Conservation (phyloP, 805 yeast species). For the Candida caryicola region DNA sequence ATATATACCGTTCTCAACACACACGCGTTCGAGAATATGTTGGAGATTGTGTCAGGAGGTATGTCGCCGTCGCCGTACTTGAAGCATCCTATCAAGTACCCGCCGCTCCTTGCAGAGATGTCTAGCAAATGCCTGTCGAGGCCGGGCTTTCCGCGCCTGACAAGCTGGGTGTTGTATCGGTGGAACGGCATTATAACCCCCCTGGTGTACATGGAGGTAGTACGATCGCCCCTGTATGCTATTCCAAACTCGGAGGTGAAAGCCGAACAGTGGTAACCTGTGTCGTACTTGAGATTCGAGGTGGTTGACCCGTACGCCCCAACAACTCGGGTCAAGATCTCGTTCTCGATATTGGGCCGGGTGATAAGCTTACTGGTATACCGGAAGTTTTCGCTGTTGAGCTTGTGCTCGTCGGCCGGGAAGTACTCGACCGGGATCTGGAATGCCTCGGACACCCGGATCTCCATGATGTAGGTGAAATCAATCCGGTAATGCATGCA, state of each 20-base stretch:
- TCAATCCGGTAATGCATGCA: conserved; percentile 33
- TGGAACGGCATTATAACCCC: conserved; percentile 57
- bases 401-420: conserved; percentile 40
- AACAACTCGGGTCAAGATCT: conserved; percentile 42
- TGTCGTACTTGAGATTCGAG: conserved; percentile 29
- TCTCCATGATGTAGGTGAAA: conserved; percentile 50
- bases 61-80: conserved; percentile 21
- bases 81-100: conserved; percentile 50
- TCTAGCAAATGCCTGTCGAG: conserved; percentile 25
- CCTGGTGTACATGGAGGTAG: conserved; percentile 34
- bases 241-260: conserved; percentile 55
- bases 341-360: conserved; percentile 19
- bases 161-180: conserved; percentile 42
- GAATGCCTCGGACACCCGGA: conserved; percentile 47
- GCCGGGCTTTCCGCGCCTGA: conserved; percentile 25
- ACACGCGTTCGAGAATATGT: conserved; percentile 45
- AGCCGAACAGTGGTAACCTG: conserved; percentile 40
- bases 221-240: conserved; percentile 32
- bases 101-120: conserved; percentile 49
- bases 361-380: conserved; percentile 36
- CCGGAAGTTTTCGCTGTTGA: conserved; percentile 45
- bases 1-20: conserved; percentile 49
- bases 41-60: conserved; percentile 39
- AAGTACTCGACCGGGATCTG: conserved; percentile 40
- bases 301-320: conserved; percentile 37